These are phyloP conservation scores for Dillenia suffruticosa DNA, from an alignment of 164 flowering plant genomes.

Conservation along the genomic window DNA sequence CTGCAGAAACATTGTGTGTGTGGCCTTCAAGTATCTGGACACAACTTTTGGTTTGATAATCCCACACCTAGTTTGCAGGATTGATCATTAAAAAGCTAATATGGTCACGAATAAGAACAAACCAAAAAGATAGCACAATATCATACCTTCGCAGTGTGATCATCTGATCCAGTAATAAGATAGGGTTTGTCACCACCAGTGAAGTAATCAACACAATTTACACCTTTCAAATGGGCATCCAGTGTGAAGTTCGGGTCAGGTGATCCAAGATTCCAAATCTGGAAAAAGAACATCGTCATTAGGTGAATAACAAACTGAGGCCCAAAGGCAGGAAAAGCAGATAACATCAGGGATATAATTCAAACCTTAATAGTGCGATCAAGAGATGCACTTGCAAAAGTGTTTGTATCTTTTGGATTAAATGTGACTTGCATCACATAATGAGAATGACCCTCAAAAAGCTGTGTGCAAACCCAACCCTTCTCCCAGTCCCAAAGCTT, in stretches of 20 bases:
- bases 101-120: neutral
- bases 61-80: conserved; percentile 69
- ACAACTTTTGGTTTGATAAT: conserved; percentile 88
- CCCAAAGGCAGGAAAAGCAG: too few relatives aligned
- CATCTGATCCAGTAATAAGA: conserved; percentile 94
- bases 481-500: conserved; percentile 99
- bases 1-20: conserved; percentile 90
- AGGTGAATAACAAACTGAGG: neutral
- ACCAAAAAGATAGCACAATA: neutral
- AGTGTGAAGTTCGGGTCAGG: conserved; percentile 88
- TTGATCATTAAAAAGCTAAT: conserved; percentile 5
- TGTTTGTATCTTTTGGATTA: conserved; percentile 93
- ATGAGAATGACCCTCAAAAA: conserved; percentile 95
- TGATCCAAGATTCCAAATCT: conserved; percentile 98
- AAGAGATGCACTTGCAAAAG: conserved; percentile 97
- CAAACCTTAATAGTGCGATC: conserved; percentile 92
- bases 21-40: conserved; percentile 95
- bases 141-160: conserved; percentile 89
- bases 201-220: conserved; percentile 92
- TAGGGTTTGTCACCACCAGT: conserved; percentile 89
- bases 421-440: conserved; percentile 98
- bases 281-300: conserved; percentile 9
- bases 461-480: conserved; percentile 84
- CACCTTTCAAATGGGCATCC: conserved; percentile 93
- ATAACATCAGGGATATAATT: neutral